These are phyloP conservation scores for Quercus tomentella DNA, from an alignment of 331 rosid species.

Conservation along the genomic window DNA sequence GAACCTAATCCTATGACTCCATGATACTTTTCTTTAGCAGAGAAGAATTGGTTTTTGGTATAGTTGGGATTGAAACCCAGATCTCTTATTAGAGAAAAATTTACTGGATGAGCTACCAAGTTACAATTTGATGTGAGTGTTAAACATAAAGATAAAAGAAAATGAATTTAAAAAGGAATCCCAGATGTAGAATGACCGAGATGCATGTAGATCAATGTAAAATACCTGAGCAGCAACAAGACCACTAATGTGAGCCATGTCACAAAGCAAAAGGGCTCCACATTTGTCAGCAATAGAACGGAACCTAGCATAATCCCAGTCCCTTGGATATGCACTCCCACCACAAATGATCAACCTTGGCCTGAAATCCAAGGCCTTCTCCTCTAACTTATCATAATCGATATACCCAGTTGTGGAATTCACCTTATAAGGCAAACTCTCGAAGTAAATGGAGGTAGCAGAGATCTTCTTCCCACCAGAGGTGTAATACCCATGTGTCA, in stretches of 20 bases:
- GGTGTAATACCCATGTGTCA: conserved; percentile 93
- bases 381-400: conserved; percentile 85
- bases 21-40: no score
- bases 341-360: conserved; percentile 90
- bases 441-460: conserved; percentile 94
- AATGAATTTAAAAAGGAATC: not conserved
- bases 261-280: conserved; percentile 89
- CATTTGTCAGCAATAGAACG: conserved; percentile 74
- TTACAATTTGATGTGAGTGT: no score
- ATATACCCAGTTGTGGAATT: conserved; percentile 57
- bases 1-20: no score
- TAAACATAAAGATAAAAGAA: no score
- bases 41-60: no score
- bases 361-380: conserved; percentile 97
- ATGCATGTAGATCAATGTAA: not conserved
- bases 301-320: conserved; percentile 82
- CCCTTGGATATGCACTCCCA: conserved; percentile 96
- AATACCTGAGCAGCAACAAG: conserved; percentile 95
- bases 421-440: conserved; percentile 94
- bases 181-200: not conserved
- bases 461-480: conserved; percentile 99
- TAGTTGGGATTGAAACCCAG: no score
- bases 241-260: conserved; percentile 97
- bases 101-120: no score
- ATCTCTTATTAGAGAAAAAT: no score